Evolutionary conservation across 495 filamentous ascomycete species (phyloP).

Genomic region (Penicillium daleae): DNA sequence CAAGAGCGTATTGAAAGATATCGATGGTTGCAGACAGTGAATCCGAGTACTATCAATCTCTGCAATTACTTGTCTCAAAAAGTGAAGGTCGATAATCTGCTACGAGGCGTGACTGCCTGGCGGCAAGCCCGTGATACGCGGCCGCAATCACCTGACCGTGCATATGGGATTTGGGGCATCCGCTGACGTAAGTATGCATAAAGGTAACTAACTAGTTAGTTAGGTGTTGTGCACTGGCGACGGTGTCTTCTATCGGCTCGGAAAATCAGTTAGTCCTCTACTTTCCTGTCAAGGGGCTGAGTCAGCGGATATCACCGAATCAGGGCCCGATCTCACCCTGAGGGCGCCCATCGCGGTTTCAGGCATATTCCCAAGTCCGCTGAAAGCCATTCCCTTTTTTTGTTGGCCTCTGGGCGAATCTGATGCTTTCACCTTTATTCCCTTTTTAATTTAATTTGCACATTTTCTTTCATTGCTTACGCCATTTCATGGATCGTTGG

Average conservation of each 20-base stretch:
- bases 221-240: conserved; percentile 6
- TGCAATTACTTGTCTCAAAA: background rate
- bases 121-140: conserved; percentile 13
- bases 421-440: conserved; percentile 18
- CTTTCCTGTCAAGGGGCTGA: background rate
- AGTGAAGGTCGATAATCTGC: conserved; percentile 1
- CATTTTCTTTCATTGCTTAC: conserved; percentile 9
- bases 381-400: conserved; percentile 1
- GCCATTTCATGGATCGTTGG: conserved; percentile 29
- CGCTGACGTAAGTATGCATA: conserved; percentile 6
- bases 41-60: background rate
- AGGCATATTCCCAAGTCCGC: conserved; percentile 9
- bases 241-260: conserved; percentile 20
- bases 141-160: conserved; percentile 21
- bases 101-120: conserved; percentile 20
- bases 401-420: conserved; percentile 4
- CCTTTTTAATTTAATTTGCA: conserved; percentile 20
- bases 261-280: conserved; percentile 15
- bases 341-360: conserved; percentile 17
- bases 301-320: conserved; percentile 13
- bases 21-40: background rate
- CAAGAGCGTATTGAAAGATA: conserved; percentile 14
- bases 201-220: no score
- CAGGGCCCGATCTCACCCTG: conserved; percentile 10
- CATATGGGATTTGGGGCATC: background rate